Evolutionary conservation across 1,284 basidiomycete genomes (phyloP), one percentile per base, ranked within the genome.

Genomic region (Pascua guehoae): DNA sequence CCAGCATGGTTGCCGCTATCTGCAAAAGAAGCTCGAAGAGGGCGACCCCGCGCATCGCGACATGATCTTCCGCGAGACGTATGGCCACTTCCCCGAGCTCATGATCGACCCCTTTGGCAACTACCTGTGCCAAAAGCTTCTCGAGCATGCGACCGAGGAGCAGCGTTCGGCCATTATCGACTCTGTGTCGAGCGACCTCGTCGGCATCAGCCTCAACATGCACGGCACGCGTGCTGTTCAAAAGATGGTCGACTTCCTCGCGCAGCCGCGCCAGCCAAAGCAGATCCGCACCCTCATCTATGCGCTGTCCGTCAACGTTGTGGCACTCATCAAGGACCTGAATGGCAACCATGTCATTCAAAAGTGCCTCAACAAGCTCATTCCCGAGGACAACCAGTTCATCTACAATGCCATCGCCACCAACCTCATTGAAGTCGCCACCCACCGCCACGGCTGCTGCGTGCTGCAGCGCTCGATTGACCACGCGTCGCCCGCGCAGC

Each of bases 31-130:
- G 79, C 83, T 99, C 42, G 96, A 99, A 76, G 96, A 99, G 72
- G 90, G 89, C 59, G 85, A 88, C 61, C 84, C 92, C 14, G 89
- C 94, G 75, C 91, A 97, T 79, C 87, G 96, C 57, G 96, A 98
- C 73, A 94, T 98, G 89, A 98, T 99, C 77, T 99, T 98, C 83
- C 85, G 89, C 63, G 96, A 99, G 81, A 98, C 95, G 2, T 98
- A 96, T 70, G 87, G 88, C 54, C 94, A 98, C 74, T 98, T 98
- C 76, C 90, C 95, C 51, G 96, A 98, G 70, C 83, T 98, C 64
- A 99, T 98, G 96, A 98, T 91, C 47, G 96, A 98, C 81, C 94
- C 96, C 4, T 98, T 99, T 78, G 96, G 96, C 66, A 99, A 98
- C 80, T 99, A 99, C 74, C 84, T 99, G 54, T 98, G 95, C 79